phyloP scores from a whole-genome alignment of 768 basidiomycete species.

The Holtermanniella nyarrowii region DNA sequence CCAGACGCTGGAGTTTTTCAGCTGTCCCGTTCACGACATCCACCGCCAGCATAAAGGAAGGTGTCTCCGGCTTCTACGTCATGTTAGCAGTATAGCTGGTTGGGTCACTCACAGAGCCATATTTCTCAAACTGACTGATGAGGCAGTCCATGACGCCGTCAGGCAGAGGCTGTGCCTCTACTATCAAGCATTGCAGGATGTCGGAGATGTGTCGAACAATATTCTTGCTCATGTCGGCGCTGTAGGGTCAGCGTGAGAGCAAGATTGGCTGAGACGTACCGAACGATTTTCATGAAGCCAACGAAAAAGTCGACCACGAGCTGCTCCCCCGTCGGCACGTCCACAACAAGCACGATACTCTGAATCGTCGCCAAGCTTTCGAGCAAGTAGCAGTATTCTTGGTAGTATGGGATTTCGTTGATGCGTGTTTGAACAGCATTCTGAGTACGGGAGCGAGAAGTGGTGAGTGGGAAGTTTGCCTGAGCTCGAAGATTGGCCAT shows the following conservation, averaged over 20 bases:
- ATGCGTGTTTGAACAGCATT: constrained; percentile 14
- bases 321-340: constrained; percentile 76
- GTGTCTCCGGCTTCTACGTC: constrained; percentile 14
- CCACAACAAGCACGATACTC: constrained; percentile 85
- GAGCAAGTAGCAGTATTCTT: constrained; percentile 88
- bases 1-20: constrained; percentile 77
- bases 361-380: constrained; percentile 90
- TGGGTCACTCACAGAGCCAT: constrained; percentile 14
- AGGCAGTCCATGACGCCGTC: constrained; percentile 66
- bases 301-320: constrained; percentile 68
- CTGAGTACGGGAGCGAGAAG: constrained; percentile 8
- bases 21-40: constrained; percentile 73
- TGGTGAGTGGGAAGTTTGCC: constrained; percentile 41
- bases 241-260: neutral
- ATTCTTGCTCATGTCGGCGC: constrained; percentile 32
- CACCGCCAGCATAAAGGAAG: constrained; percentile 66
- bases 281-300: constrained; percentile 68
- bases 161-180: constrained; percentile 72
- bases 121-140: constrained; percentile 60
- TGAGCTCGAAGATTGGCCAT: constrained; percentile 51
- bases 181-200: constrained; percentile 77
- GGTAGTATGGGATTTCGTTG: constrained; percentile 71
- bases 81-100: constrained; percentile 4
- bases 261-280: constrained; percentile 35
- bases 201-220: constrained; percentile 55